Conservation (phyloP, 306 rosid species). For the Psophocarpus tetragonolobus region DNA sequence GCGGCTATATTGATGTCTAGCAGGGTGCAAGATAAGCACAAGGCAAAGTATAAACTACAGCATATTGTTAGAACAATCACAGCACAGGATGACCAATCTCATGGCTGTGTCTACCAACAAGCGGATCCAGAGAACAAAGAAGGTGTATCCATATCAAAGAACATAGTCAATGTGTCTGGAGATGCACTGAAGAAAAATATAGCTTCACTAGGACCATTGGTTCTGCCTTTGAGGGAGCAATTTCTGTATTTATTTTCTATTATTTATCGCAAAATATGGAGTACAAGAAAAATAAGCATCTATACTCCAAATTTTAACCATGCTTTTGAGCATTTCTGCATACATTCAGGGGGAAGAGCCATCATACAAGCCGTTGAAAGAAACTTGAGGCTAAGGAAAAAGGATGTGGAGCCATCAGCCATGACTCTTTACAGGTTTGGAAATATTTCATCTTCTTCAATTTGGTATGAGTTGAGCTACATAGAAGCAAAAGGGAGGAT, state of each 20-base stretch:
- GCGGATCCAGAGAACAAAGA: constrained; percentile 46
- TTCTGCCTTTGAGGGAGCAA: constrained; percentile 57
- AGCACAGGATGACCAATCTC: constrained; percentile 57
- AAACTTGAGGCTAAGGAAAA: constrained; percentile 37
- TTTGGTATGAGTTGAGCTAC: constrained; percentile 64
- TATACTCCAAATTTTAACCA: constrained; percentile 54
- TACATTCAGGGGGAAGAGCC: constrained; percentile 66
- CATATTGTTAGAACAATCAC: constrained; percentile 59
- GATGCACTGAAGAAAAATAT: constrained; percentile 54
- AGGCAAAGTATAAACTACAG: constrained; percentile 53
- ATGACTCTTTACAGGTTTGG: constrained; percentile 67
- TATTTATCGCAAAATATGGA: constrained; percentile 28
- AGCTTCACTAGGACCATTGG: constrained; percentile 54
- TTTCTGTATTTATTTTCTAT: constrained; percentile 42
- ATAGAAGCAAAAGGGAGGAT: constrained; percentile 68
- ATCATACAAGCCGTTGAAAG: constrained; percentile 50
- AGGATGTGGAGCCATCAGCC: constrained; percentile 54
- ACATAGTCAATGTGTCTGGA: constrained; percentile 51
- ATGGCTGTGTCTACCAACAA: constrained; percentile 48
- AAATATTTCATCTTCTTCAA: constrained; percentile 62
- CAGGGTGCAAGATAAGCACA: constrained; percentile 43
- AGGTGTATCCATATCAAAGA: constrained; percentile 55
- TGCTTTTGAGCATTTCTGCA: constrained; percentile 65
- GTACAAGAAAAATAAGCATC: constrained; percentile 25
- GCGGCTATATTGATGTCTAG: constrained; percentile 67